Base-by-base conservation (phyloP, 2,329 filamentous ascomycete genomes). In the Lasiodiplodia gonubiensis region DNA sequence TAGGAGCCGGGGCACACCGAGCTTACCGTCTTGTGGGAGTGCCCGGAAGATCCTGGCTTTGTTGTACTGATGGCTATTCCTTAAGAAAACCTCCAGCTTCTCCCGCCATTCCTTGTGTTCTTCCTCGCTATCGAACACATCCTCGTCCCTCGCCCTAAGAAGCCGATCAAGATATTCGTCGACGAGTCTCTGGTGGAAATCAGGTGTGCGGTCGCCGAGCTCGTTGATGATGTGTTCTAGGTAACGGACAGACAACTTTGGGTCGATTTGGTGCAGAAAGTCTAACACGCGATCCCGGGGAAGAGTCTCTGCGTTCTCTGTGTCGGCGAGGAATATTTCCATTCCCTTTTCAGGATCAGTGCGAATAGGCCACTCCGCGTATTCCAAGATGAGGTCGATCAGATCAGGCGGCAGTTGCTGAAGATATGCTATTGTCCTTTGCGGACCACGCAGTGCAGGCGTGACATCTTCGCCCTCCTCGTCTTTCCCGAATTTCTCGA, bases 281-380 rank as follows among this genome's bases (percentile, higher is more conserved):
- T 85, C 82, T 2, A 94, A 83, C 0, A 99, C 92, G 64, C 82
- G 86, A 35, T 92, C 86, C 51, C 94, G 86, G 2, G 94, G 93
- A 12, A 99, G 80, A 0, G 89, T 93, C 81, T 98, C 95, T 1
- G 95, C 94, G 74, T 98, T 98, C 76, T 97, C 93, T 0, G 93
- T 95, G 76, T 99, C 95, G 1, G 92, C 92, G 0, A 95, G 81
- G 78, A 99, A 99, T 0, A 99, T 86, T 70, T 97, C 93, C 91
- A 99, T 96, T 4, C 91, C 94, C 48, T 92, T 81, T 2, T 88
- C 85, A 0, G 93, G 88, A 69, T 92, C 88, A 16, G 85, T 86
- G 66, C 86, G 85, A 18, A 99, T 79, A 0, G 93, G 92, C 95
- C 95, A 99, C 71, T 91, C 90, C 0, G 92, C 91, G 75, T 96